A percentile compares a stretch with the other conserved stretches of the same genome.
phyloP scores from a whole-genome alignment of 2,329 filamentous ascomycete genomes.

The Neoascochyta sp. region DNA sequence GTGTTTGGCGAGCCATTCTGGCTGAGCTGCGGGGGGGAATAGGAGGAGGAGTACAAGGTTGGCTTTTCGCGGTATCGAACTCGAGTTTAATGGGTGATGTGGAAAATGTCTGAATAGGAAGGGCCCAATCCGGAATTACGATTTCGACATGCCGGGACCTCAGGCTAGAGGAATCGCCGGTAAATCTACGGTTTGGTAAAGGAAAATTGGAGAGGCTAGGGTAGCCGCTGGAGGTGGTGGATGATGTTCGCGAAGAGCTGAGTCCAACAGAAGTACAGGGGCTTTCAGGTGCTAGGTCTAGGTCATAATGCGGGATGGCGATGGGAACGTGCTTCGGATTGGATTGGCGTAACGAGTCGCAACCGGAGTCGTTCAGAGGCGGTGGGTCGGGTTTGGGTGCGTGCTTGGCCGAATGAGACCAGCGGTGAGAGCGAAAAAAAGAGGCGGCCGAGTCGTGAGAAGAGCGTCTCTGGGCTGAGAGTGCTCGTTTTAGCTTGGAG shows the following conservation, averaged over 20 bases:
- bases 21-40: slow-evolving; percentile 26
- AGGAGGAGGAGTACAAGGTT: slow-evolving; percentile 16
- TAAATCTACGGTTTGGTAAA: slow-evolving; percentile 26
- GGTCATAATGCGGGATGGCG: slow-evolving; percentile 43
- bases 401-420: slow-evolving; percentile 17
- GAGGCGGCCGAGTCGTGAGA: slow-evolving; percentile 33
- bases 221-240: slow-evolving; percentile 26
- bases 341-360: slow-evolving; percentile 21
- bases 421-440: slow-evolving; percentile 20
- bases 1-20: slow-evolving; percentile 44
- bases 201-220: slow-evolving; percentile 29
- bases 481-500: slow-evolving; percentile 26
- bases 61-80: slow-evolving; percentile 15
- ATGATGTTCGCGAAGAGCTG: slow-evolving; percentile 33
- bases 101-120: slow-evolving; percentile 40
- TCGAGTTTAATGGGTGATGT: slow-evolving; percentile 31
- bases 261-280: slow-evolving; percentile 33
- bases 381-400: slow-evolving; percentile 18
- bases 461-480: slow-evolving; percentile 23
- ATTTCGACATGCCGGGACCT: slow-evolving; percentile 49
- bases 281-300: slow-evolving; percentile 36
- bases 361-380: slow-evolving; percentile 17
- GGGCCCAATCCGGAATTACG: slow-evolving; percentile 45
- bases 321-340: slow-evolving; percentile 46
- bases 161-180: slow-evolving; percentile 28